Conservation (phyloP, 495 filamentous ascomycete species). For the Clohesyomyces aquaticus region DNA sequence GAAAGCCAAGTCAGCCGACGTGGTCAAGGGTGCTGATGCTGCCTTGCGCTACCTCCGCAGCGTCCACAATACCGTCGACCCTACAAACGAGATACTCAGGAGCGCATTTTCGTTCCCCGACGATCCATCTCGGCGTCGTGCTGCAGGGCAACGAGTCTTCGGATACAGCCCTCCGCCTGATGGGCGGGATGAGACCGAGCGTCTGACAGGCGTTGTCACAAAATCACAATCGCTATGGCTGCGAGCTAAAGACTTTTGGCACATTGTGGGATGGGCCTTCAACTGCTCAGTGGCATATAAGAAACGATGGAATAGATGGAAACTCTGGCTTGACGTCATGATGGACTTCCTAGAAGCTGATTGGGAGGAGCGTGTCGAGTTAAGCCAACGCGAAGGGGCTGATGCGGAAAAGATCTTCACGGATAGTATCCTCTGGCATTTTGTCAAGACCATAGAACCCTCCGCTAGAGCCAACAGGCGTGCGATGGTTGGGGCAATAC, state of each 20-base stretch:
- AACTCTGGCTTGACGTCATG: conserved; percentile 78
- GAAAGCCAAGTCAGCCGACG: conserved; percentile 57
- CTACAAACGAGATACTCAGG: conserved; percentile 53
- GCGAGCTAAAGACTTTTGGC: conserved; percentile 83
- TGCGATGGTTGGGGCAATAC: conserved; percentile 64
- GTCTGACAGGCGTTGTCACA: conserved; percentile 59
- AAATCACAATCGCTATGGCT: conserved; percentile 70
- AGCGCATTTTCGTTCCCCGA: conserved; percentile 59
- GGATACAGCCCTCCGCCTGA: conserved; percentile 20
- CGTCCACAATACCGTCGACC: conserved; percentile 56
- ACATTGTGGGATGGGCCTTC: conserved; percentile 88
- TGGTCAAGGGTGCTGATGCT: conserved; percentile 56
- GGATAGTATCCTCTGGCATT: conserved; percentile 60
- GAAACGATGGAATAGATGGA: conserved; percentile 81
- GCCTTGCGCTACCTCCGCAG: conserved; percentile 64
- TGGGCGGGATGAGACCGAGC: conserved; percentile 50
- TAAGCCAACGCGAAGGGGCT: conserved; percentile 42
- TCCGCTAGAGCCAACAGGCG: conserved; percentile 50
- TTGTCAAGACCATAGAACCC: conserved; percentile 50
- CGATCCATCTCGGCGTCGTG: conserved; percentile 12
- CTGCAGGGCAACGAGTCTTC: not conserved
- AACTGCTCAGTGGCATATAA: conserved; percentile 78
- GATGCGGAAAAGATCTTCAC: conserved; percentile 36
- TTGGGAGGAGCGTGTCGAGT: conserved; percentile 60
- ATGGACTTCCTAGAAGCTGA: conserved; percentile 77